Evolutionary conservation across 2,329 filamentous ascomycete genomes (phyloP), one percentile per base, ranked within the genome.

Genomic region (Alternaria sp.): DNA sequence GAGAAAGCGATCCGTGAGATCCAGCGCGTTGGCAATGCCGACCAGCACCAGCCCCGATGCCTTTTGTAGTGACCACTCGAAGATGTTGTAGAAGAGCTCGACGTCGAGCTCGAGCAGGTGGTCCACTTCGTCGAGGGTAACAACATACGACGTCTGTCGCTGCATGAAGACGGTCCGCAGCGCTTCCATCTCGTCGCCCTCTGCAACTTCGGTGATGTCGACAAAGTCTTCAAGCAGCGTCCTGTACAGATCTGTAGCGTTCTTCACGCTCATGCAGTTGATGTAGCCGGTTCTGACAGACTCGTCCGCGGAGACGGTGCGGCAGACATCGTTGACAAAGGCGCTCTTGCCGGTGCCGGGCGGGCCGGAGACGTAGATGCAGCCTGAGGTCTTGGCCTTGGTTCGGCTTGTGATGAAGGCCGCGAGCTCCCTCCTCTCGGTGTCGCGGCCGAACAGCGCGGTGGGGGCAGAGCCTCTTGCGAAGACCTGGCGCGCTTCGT

Each of bases 191-290:
- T 91, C 90, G 52, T 92, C 88, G 63, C 87, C 87, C 70, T 92
- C 91, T 10, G 86, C 81, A 36, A 89, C 78, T 44, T 90, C 87
- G 17, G 82, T 79, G 30, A 86, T 84, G 59, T 89, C 85, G 12
- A 86, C 86, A 45, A 95, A 88, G 58, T 87, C 86, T 68, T 92
- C 89, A 12, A 95, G 81, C 17, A 99, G 83, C 19, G 90, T 94
- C 66, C 87, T 86, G 80, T 96, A 97, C 21, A 99, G 85, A 76
- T 97, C 94, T 68, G 89, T 90, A 3, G 93, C 92, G 32, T 89
- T 93, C 75, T 96, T 96, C 80, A 97, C 90, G 80, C 94, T 97
- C 90, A 97, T 97, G 81, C 96, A 99, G 79, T 99, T 99, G 84
- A 99, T 87, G 75, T 94, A 95, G 3, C 90, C 89, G 57, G 90